Evolutionary conservation across 495 filamentous ascomycete genomes (phyloP), one percentile per base, ranked within the genome.

Genomic region (Aspergillus cristatus): DNA sequence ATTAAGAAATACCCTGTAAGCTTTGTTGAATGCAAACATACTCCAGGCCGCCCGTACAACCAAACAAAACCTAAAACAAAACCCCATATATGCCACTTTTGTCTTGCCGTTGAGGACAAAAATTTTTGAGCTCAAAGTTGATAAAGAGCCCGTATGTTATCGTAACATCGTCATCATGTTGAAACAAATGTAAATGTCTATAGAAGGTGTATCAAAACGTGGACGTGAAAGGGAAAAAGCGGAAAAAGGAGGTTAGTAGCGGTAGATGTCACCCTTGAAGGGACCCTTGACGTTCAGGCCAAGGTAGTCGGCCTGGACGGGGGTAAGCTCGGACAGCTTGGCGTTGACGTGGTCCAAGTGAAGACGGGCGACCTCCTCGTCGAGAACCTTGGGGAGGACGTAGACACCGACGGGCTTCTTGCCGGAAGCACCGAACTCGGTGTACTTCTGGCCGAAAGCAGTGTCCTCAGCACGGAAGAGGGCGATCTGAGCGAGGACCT

Each of bases 401-500:
- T 93, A 96, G 71, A 98, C 93, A 51, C 89, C 82, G 53, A 91
- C 72, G 41, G 75, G 71, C 60, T 95, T 89, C 76, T 91, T 91
- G 60, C 79, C 81, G 36, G 76, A 75, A 75, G 87, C 84, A 65
- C 84, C 87, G 67, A 95, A 98, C 68, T 96, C 91, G 54, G 84
- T 72, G 68, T 97, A 96, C 75, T 94, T 94, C 62, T 80, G 68
- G 62, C 82, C 76, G 63, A 97, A 98, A 36, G 67, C 82, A 55
- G 72, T 74, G 54, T 98, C 90, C 60, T 82, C 75, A 51, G 80
- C 79, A 80, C 97, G 97, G 82, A 69, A 98, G 46, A 98, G 75
- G 73, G 94, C 84, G 68, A 98, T 98, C 72, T 98, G 91, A 18
- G 91, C 91, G 59, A 98, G 86, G 47, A 96, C 91, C 77, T 98